Evolutionary conservation across 2,329 filamentous ascomycete species (phyloP).

Genomic region (Colletotrichum tabaci): DNA sequence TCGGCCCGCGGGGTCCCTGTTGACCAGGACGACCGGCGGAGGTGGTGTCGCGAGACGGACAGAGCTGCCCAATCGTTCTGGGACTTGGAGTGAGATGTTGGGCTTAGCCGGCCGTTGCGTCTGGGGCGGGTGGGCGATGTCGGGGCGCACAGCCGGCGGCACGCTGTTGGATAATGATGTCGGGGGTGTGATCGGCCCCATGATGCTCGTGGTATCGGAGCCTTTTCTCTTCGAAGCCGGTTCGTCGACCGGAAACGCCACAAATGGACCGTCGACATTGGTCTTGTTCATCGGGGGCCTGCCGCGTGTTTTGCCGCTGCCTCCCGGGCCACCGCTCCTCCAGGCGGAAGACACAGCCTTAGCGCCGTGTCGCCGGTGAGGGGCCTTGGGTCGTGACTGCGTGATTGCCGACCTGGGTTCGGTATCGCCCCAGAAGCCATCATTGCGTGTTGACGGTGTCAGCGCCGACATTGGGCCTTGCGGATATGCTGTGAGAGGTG

Average conservation of each 20-base stretch:
- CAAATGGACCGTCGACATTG: conserved; percentile 76
- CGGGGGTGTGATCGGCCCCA: conserved; percentile 44
- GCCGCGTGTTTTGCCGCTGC: conserved; percentile 79
- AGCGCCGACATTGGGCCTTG: conserved; percentile 75
- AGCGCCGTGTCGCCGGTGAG: conserved; percentile 79
- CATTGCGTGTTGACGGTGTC: conserved; percentile 71
- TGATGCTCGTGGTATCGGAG: conserved; percentile 53
- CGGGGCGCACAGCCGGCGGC: conserved; percentile 10
- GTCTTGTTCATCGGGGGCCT: conserved; percentile 79
- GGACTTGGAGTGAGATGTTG: conserved; percentile 58
- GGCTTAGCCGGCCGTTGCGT: conserved; percentile 51
- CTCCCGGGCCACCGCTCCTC: conserved; percentile 75
- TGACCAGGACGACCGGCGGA: conserved; percentile 66
- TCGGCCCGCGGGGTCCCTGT: conserved; percentile 54
- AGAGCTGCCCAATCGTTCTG: conserved; percentile 70
- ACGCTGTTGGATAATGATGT: conserved; percentile 22
- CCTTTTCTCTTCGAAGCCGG: conserved; percentile 61
- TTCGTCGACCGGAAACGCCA: conserved; percentile 75
- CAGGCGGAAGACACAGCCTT: conserved; percentile 92
- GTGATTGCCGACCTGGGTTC: conserved; percentile 84
- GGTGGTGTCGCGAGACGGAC: conserved; percentile 75
- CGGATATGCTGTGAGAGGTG: conserved; percentile 79
- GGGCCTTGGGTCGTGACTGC: conserved; percentile 69
- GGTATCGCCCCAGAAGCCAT: conserved; percentile 68
- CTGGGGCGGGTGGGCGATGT: conserved; percentile 14